Evolutionary conservation across 2,329 filamentous ascomycete species (phyloP), one percentile per base, ranked within the genome.

Genomic region (Epichloe typhina): DNA sequence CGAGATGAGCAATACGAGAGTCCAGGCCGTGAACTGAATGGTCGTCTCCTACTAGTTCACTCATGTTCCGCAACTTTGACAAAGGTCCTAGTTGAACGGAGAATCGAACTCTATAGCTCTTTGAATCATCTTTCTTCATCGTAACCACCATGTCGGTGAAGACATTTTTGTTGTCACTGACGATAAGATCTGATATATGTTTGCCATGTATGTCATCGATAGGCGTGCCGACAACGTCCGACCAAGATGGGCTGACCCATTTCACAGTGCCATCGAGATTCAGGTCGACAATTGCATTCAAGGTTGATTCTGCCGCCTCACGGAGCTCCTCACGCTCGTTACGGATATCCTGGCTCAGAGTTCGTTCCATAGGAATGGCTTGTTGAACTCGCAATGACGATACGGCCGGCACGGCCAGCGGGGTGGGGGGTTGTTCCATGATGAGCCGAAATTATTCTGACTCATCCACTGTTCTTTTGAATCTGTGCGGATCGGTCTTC

Each of bases 211-310:
- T 81, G 7, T 79, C 76, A 42, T 86, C 82, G 39, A 83, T 77
- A 43, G 79, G 71, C 4, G 86, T 91, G 52, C 93, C 93, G 54
- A 97, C 84, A 47, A 98, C 85, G 61, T 97, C 89, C 54, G 81
- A 80, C 93, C 93, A 98, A 15, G 91, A 96, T 12, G 90, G 88
- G 65, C 91, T 97, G 60, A 95, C 90, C 88, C 93, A 98, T 69
- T 89, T 86, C 61, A 98, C 85, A 54, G 82, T 85, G 57, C 88
- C 88, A 63, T 96, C 86, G 51, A 97, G 77, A 62, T 89, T 88
- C 57, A 98, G 76, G 70, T 98, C 91, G 64, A 98, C 78, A 65
- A 98, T 95, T 56, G 95, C 87, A 68, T 97, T 98, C 64, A 95
- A 76, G 21, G 90, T 96, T 71, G 96, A 88, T 69, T 97, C 91